Evolutionary conservation across 331 rosid species (phyloP).

Genomic region (Arachis monticola): DNA sequence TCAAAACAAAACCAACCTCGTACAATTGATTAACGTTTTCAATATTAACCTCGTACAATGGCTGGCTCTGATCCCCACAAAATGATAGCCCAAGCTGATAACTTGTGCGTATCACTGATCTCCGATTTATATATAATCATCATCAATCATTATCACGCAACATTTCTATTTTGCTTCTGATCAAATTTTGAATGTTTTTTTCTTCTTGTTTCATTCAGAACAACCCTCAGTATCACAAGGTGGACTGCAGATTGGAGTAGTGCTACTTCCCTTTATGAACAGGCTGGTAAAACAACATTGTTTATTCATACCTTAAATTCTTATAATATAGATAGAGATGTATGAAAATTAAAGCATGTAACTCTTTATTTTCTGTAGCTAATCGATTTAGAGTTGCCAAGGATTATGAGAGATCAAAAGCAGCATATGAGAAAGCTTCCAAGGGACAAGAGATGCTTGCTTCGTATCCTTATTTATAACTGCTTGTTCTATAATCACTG

Average conservation of each 20-base stretch:
- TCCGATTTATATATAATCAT: background rate
- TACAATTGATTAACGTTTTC: too few relatives aligned
- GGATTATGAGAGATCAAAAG: slow-evolving; percentile 80
- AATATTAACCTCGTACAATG: background rate
- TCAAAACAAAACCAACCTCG: too few relatives aligned
- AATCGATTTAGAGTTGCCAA: slow-evolving; percentile 77
- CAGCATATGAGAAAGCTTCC: slow-evolving; percentile 86
- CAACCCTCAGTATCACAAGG: slow-evolving; percentile 76
- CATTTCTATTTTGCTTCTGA: too few relatives aligned
- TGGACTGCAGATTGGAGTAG: slow-evolving; percentile 87
- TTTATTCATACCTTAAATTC: background rate
- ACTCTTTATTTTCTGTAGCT: slow-evolving; percentile 55
- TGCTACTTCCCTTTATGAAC: slow-evolving; percentile 77
- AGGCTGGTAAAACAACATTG: slow-evolving; percentile 56
- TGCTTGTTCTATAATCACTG: background rate
- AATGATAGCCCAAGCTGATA: background rate
- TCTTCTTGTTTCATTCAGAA: slow-evolving; percentile 49
- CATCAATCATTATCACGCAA: background rate
- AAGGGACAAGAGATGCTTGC: slow-evolving; percentile 95
- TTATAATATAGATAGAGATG: background rate
- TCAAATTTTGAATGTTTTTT: background rate
- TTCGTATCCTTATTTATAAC: slow-evolving; percentile 72
- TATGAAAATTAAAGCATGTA: background rate
- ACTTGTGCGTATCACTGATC: background rate
- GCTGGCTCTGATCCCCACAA: background rate